Percentiles rank a stretch among this genome's conserved stretches.
Evolutionary conservation across 106 monocot species (phyloP).

Genomic region (Dendrobium nobile): DNA sequence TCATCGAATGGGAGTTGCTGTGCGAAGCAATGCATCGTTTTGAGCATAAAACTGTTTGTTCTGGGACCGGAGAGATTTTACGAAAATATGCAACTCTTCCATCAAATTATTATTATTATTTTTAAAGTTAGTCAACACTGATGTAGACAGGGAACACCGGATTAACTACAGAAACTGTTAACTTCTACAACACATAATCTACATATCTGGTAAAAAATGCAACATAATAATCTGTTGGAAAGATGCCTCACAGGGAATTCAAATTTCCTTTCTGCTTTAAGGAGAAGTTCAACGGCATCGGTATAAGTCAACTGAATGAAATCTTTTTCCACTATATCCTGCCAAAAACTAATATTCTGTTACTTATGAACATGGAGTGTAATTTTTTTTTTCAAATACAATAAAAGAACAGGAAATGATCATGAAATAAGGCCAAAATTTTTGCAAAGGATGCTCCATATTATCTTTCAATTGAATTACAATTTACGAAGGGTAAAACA

Average conservation of each 20-base stretch:
- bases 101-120: no score
- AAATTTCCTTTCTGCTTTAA: constrained; percentile 83
- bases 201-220: neutral
- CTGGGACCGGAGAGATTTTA: no score
- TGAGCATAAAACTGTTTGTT: no score
- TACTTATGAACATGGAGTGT: neutral
- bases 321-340: constrained; percentile 92
- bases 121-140: no score
- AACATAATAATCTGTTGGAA: neutral
- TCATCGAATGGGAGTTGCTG: no score
- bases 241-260: constrained; percentile 75
- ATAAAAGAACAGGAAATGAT: neutral
- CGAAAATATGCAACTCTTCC: no score
- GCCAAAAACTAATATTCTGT: constrained; percentile 12
- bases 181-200: neutral
- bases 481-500: constrained; percentile 1
- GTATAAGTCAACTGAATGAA: constrained; percentile 90
- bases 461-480: neutral
- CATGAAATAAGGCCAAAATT: neutral
- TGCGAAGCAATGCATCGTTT: no score
- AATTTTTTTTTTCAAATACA: neutral
- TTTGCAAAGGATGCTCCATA: neutral
- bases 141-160: no score
- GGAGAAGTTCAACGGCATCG: constrained; percentile 79
- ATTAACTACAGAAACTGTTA: neutral